Conservation (phyloP, 495 filamentous ascomycete genomes). For the Tuber magnatum region DNA sequence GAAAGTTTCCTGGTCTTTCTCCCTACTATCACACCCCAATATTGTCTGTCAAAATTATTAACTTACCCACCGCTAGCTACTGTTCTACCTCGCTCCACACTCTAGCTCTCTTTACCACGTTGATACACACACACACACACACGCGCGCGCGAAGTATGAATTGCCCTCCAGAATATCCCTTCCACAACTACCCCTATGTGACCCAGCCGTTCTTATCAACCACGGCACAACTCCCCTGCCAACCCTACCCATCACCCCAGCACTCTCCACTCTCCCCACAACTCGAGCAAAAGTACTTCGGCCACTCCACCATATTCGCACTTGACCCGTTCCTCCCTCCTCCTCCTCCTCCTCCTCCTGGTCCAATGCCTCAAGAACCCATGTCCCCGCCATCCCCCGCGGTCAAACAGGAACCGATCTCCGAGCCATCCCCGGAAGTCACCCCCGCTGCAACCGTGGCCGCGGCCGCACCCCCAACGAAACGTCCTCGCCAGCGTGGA, state of each 20-base stretch:
- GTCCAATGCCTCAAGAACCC: background rate
- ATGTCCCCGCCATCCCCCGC: background rate
- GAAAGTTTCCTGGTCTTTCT: background rate
- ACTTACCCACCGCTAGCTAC: background rate
- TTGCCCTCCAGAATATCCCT: background rate
- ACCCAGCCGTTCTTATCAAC: background rate
- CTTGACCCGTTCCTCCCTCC: background rate
- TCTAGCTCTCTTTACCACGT: background rate
- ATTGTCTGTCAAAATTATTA: background rate
- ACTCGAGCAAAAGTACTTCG: background rate
- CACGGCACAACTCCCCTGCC: background rate
- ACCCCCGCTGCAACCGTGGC: background rate
- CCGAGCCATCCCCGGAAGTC: background rate
- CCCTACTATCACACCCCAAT: background rate
- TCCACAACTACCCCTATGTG: background rate
- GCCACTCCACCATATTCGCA: background rate
- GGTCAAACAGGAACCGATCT: background rate
- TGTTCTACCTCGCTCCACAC: background rate
- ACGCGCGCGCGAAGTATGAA: background rate
- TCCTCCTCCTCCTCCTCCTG: background rate
- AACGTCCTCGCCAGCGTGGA: constrained; percentile 3
- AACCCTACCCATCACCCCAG: background rate
- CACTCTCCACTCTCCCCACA: background rate
- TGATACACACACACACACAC: background rate
- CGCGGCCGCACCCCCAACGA: background rate